Conservation (phyloP, 768 basidiomycete genomes). For the Trametes gibbosa region DNA sequence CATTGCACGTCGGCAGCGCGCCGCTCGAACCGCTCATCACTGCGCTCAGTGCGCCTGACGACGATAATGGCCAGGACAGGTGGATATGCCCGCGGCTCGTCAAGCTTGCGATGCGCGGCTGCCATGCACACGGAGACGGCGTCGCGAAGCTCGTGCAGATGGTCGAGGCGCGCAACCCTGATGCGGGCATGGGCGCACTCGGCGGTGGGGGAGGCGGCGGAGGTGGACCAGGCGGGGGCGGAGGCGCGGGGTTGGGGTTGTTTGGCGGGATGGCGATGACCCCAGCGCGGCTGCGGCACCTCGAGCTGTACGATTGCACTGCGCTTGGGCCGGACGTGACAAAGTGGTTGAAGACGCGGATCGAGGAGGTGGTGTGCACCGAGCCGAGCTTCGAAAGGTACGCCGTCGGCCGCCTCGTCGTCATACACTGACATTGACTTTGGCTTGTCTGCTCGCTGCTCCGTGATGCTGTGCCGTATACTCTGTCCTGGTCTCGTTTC, state of each 20-base stretch:
- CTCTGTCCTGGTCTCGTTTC: not conserved
- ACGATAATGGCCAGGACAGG: conserved; percentile 45
- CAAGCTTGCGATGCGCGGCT: conserved; percentile 58
- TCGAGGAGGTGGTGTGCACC: conserved; percentile 60
- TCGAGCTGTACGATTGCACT: conserved; percentile 69
- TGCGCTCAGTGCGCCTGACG: conserved; percentile 58
- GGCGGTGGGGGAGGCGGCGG: conserved; percentile 17
- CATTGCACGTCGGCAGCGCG: conserved; percentile 62
- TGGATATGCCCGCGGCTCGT: conserved; percentile 68
- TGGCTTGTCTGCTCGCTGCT: not conserved
- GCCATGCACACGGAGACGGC: conserved; percentile 63
- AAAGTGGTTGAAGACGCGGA: conserved; percentile 60
- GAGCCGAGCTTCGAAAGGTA: conserved; percentile 53
- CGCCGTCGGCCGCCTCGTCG: conserved; percentile 17
- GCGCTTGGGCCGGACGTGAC: conserved; percentile 67
- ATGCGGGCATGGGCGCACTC: conserved; percentile 14
- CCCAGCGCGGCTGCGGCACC: conserved; percentile 49
- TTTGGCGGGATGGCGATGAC: conserved; percentile 47
- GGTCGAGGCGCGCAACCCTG: conserved; percentile 70
- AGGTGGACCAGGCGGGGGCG: not conserved
- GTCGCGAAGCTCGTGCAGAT: conserved; percentile 68
- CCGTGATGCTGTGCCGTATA: not conserved
- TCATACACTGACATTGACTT: conserved; percentile 5
- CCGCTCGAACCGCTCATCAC: conserved; percentile 61
- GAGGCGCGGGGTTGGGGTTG: conserved; percentile 21